A percentile compares a stretch with the other conserved stretches of the same genome.
phyloP scores from a whole-genome alignment of 495 filamentous ascomycete species.

The Amniculicola lignicola region DNA sequence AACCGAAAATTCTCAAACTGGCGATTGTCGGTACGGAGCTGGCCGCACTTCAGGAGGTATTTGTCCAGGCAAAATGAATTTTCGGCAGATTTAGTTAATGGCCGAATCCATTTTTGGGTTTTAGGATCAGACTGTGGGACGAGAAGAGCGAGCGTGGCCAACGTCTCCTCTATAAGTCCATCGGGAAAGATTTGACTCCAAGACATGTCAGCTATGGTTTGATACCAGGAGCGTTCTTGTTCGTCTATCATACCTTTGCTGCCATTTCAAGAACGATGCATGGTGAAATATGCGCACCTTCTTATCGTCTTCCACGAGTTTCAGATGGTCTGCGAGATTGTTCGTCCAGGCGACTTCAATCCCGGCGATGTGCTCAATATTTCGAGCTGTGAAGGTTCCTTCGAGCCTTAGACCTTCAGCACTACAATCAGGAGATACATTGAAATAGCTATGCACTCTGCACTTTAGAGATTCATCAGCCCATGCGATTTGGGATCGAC shows the following conservation, averaged over 20 bases:
- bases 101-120: constrained; percentile 17
- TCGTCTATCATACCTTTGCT: constrained; percentile 12
- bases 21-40: constrained; percentile 39
- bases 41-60: constrained; percentile 22
- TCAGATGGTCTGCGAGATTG: constrained; percentile 49
- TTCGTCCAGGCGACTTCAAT: constrained; percentile 44
- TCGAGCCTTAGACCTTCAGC: constrained; percentile 14
- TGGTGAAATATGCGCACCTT: constrained; percentile 48
- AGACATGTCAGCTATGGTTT: neutral
- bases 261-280: constrained; percentile 39
- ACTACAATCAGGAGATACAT: neutral
- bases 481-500: neutral
- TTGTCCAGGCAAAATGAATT: constrained; percentile 33
- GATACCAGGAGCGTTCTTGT: neutral
- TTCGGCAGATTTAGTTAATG: neutral
- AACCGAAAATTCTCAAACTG: constrained; percentile 49
- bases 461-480: neutral
- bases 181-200: constrained; percentile 35
- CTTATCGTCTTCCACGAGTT: constrained; percentile 42
- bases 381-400: constrained; percentile 35
- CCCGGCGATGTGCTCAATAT: constrained; percentile 41
- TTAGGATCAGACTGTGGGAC: constrained; percentile 40
- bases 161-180: constrained; percentile 46
- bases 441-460: neutral
- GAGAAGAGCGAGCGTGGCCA: constrained; percentile 47